Evolutionary conservation across 805 yeast species (phyloP).

Genomic region (Wickerhamiella cacticola): DNA sequence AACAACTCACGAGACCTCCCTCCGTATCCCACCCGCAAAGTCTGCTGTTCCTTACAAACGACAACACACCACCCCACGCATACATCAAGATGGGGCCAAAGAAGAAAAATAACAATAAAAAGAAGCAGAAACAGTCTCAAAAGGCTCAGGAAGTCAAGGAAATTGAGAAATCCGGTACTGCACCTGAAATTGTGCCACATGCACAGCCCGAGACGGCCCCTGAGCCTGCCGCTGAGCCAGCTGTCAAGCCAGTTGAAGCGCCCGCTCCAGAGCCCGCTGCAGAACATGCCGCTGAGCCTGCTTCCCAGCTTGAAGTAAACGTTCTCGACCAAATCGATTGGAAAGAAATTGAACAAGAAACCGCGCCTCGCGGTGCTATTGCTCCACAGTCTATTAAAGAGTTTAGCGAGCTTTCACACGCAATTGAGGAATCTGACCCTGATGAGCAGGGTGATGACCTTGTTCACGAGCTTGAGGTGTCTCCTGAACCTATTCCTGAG

Average conservation of each 20-base stretch:
- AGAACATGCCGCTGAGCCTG: not conserved
- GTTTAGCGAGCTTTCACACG: not conserved
- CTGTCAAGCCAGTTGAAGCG: too few species aligned
- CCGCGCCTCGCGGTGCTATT: not conserved
- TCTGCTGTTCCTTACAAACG: not conserved
- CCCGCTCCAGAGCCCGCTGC: not conserved
- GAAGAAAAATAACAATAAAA: slow-evolving; percentile 8
- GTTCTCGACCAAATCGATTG: slow-evolving; percentile 9
- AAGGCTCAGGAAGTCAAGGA: not conserved
- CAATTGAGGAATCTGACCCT: not conserved
- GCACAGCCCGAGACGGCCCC: not conserved
- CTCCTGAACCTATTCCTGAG: not conserved
- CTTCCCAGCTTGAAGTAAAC: not conserved
- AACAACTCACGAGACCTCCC: not conserved
- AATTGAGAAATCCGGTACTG: not conserved
- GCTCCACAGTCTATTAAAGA: not conserved
- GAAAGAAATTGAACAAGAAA: slow-evolving; percentile 7
- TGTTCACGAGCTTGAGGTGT: not conserved
- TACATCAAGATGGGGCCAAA: slow-evolving; percentile 5
- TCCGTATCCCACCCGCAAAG: not conserved
- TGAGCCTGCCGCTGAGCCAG: not conserved
- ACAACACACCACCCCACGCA: slow-evolving; percentile 5
- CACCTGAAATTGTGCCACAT: slow-evolving; percentile 8
- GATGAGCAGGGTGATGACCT: slow-evolving; percentile 1
- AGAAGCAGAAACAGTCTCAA: slow-evolving; percentile 1